Base-by-base conservation (phyloP, 768 basidiomycete species). In the Mycena venus region DNA sequence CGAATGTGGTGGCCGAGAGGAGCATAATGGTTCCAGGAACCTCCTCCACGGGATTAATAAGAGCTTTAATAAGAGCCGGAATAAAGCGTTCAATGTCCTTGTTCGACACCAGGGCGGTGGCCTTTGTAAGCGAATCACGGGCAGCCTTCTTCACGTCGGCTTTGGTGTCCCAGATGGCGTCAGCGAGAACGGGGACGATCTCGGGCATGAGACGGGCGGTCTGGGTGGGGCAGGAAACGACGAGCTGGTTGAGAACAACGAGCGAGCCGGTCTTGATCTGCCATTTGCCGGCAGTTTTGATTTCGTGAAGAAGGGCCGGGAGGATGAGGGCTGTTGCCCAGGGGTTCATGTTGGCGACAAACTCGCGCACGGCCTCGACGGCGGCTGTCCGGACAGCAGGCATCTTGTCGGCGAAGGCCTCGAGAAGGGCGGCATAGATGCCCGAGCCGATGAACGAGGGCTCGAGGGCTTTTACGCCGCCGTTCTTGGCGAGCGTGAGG, bases 11-110 rank as follows among this genome's bases (percentile, higher is more conserved):
- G 71, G 97, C 92, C 85, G 97, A 96, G 86, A 98, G 96, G 87
- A 98, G 94, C 75, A 90, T 90, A 80, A 99, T 95, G 81, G 97
- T 98, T 80, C 92, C 94, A 80, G 97, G 95, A 71, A 99, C 97
- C 92, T 99, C 98, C 89, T 99, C 98, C 77, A 98, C 96, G 80
- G 98, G 98, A 90, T 99, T 97, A 87, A 99, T 96, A 82, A 99
- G 90, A 84, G 96, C 94, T 85, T 98, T 96, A 86, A 99, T 97
- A 81, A 99, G 92, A 84, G 97, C 97, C 79, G 96, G 96, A 90
- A 99, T 96, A 88, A 95, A 98, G 86, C 92, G 92, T 91, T 95
- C 94, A 72, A 96, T 97, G 87, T 98, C 97, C 93, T 98, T 99
- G 94, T 99, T 99, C 78, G 96, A 96, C 78, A 98, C 91, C 78